Evolutionary conservation across 1,139 yeast genomes (phyloP).

Genomic region (Blastobotrys persicus): DNA sequence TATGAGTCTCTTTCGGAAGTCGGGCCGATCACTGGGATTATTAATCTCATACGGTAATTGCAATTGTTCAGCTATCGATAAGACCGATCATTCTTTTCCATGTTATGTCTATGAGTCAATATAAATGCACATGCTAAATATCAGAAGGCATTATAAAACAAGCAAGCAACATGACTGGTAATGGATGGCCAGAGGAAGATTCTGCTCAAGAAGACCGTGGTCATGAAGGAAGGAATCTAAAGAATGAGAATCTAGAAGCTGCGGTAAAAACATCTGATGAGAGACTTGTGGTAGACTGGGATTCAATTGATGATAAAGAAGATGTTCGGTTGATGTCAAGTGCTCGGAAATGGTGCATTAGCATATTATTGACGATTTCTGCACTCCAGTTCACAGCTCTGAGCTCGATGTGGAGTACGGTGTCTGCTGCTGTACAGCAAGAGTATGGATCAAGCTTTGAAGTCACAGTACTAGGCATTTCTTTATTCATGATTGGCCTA

Average conservation of each 20-base stretch:
- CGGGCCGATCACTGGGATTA: too few relatives aligned
- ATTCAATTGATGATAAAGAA: constrained; percentile 46
- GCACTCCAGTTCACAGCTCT: constrained; percentile 49
- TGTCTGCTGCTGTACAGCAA: constrained; percentile 45
- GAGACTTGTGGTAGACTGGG: constrained; percentile 35
- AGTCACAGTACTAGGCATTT: constrained; percentile 48
- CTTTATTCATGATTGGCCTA: constrained; percentile 61
- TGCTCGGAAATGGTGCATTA: constrained; percentile 50
- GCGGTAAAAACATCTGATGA: constrained; percentile 4
- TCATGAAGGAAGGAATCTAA: background rate
- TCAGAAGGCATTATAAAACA: too few relatives aligned
- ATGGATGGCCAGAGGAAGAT: background rate
- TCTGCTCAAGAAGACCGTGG: too few relatives aligned
- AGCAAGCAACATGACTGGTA: background rate
- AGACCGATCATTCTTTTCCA: too few relatives aligned
- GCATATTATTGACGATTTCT: constrained; percentile 49
- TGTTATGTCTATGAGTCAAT: too few relatives aligned
- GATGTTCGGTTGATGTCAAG: constrained; percentile 45
- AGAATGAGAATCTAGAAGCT: background rate
- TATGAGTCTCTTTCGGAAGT: too few relatives aligned
- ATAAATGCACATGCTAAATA: too few relatives aligned
- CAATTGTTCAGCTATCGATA: too few relatives aligned
- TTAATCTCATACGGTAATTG: too few relatives aligned
- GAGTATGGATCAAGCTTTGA: constrained; percentile 21
- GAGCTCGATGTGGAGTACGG: constrained; percentile 60